Conservation (phyloP, 2,329 filamentous ascomycete species). For the Drechslerella coelobrocha region DNA sequence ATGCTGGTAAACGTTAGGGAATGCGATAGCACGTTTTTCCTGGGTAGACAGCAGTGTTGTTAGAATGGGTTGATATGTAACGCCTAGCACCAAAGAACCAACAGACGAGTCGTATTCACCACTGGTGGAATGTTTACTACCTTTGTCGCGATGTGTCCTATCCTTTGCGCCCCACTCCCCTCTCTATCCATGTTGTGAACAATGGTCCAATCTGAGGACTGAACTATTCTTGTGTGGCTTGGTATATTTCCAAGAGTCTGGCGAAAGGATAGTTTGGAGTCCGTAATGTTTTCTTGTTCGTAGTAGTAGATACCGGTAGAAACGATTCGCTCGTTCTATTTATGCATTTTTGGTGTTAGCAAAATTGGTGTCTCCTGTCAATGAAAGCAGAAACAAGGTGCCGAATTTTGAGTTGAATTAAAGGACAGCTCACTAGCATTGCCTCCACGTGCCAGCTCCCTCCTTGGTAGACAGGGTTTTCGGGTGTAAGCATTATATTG, state of each 20-base stretch:
- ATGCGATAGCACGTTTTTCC: constrained; percentile 44
- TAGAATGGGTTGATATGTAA: no score
- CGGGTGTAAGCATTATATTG: constrained; percentile 67
- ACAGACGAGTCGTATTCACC: background rate
- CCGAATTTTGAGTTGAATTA: background rate
- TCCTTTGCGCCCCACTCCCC: constrained; percentile 15
- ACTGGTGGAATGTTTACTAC: constrained; percentile 6
- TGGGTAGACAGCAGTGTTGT: background rate
- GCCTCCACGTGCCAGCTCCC: constrained; percentile 67
- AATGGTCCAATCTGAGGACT: constrained; percentile 28
- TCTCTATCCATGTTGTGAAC: constrained; percentile 37
- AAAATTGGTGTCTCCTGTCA: no score
- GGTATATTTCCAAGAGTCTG: constrained; percentile 55
- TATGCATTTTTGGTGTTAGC: background rate
- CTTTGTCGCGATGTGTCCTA: constrained; percentile 44
- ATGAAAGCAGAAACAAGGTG: no score
- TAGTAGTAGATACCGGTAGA: constrained; percentile 70
- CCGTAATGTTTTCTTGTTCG: constrained; percentile 67
- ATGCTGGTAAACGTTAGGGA: constrained; percentile 48
- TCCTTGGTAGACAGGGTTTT: constrained; percentile 63
- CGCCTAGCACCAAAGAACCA: no score
- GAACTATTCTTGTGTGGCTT: background rate
- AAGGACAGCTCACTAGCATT: constrained; percentile 55
- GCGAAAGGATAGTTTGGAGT: constrained; percentile 64
- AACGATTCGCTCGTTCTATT: constrained; percentile 69